Conservation (phyloP, 345 rosid genomes). For the Punica granatum region DNA sequence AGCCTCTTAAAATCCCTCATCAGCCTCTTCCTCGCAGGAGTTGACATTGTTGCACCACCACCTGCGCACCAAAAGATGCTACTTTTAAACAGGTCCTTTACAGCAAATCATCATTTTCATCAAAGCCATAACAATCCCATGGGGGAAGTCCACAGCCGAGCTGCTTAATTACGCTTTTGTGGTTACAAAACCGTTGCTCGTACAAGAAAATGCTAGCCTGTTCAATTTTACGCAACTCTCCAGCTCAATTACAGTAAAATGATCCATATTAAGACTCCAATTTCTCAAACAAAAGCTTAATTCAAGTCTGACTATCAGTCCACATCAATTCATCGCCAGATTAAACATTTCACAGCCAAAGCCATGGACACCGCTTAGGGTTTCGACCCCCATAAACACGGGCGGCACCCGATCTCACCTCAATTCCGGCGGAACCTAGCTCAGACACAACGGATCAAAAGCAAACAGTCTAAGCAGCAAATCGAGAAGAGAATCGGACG, state of each 20-base stretch:
- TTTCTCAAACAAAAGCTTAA: neutral
- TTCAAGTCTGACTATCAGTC: neutral
- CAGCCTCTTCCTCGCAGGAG: constrained; percentile 68
- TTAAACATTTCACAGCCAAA: neutral
- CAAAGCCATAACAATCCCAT: neutral
- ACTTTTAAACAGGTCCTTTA: neutral
- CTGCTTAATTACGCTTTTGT: neutral
- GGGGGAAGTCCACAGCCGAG: too few species aligned
- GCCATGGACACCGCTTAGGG: neutral
- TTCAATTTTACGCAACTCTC: neutral
- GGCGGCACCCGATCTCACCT: neutral
- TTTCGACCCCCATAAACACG: neutral
- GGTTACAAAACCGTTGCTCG: too few species aligned
- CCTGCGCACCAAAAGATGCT: neutral
- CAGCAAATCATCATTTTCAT: neutral
- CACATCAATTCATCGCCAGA: neutral
- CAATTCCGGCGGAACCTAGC: neutral
- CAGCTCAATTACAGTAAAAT: neutral
- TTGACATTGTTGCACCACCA: constrained; percentile 32
- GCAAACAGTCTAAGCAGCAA: neutral
- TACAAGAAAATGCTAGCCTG: neutral
- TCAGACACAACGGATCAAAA: neutral
- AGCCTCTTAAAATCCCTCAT: constrained; percentile 64
- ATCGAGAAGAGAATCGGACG: neutral
- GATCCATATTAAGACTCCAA: neutral